Evolutionary conservation across 306 rosid genomes (phyloP), one percentile per base, ranked within the genome.

Genomic region (Abrus pulchellus): DNA sequence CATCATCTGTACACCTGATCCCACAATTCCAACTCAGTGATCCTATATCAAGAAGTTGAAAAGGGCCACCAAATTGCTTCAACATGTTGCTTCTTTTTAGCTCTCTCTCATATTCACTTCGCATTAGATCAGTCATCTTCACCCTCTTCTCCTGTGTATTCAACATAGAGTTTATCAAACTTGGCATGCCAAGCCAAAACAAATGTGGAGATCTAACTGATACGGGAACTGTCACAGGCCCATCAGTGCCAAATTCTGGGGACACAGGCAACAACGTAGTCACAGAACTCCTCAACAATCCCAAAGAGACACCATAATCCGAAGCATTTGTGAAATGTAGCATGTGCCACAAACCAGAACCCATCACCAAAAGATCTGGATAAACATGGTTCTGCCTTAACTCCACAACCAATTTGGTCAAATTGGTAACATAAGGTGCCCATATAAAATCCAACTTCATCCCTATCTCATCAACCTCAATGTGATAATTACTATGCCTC

Each of bases 21-120:
- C 99, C 99, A 84, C 99, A 95, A 67, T 89, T 91, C 98, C 97
- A 93, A 86, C 96, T 95, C 86, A 95, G 64, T 6, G 96, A 90
- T 11, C 88, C 91, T 7, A 93, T 81, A 83, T 95, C 99, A 45
- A 95, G 71, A 53, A 91, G 68, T 71, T 88, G 83, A 61, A 93
- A 62, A 0, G 98, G 98, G 5, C 99, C 98, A n/a, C 93, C 94
- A 1, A 87, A 76, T 10, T 86, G 81, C 49, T 83, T 85, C 77
- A 95, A 54, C 14, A 95, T 86, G 83, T 78, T 83, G 83, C 94
- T 95, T 5, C 59, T 75, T 4, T 72, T 67, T 4, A 93, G 83
- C 62, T 88, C 85, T 43, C 85, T 79, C 14, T 90, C 94, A 68
- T 95, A 95, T 2, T 84, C 90, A 55, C 29, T 87, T 48, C 89